Base-by-base conservation (phyloP, 345 rosid genomes). In the Salix caprea region DNA sequence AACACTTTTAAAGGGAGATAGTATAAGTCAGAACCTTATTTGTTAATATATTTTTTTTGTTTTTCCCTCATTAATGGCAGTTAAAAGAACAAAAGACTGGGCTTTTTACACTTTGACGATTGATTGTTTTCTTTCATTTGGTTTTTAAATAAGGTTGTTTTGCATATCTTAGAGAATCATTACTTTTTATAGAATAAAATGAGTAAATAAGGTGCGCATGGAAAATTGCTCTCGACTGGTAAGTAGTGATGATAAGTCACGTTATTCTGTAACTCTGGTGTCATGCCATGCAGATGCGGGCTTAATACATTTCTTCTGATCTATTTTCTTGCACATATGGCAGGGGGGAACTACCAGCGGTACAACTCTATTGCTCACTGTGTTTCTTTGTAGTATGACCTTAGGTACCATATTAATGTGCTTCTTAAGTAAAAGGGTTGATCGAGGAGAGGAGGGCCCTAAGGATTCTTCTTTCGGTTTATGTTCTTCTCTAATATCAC, bases 341-440 rank as follows among this genome's bases (percentile, higher is more conserved):
- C 82, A 95, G 99, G 91, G 74, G 68, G 99, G 97, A 86, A 88
- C 82, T 74, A 85, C 90, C 76, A 85, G 75, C 46, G 90, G 93
- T 79, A 94, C 91, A 62, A 89, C 90, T 58, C 82, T 91, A 77
- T 83, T 94, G 88, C 87, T 92, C 82, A 70, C 83, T 73, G 89
- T 92, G 76, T 94, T 94, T 78, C 97, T 92, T 78, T 76, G 90
- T 71, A 85, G 82, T 75, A 86, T 91, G 90, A 92, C 92, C 78
- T 77, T 94, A 44, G 99, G 99, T 50, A 88, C 82, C 3, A 79
- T 91, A 73, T 88, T 94, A 19, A 83, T 91, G 95, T 94, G 85
- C 85, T 92, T 94, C 89, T 80, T 94, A 66, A 82, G 87, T 28
- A 90, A 90, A 84, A 81, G 85, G 72, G 91, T 89, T n/a, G 83